A percentile compares a stretch with the other conserved stretches of the same genome.
Evolutionary conservation across 2,329 filamentous ascomycete genomes (phyloP).

Genomic region (Colletotrichum godetiae): DNA sequence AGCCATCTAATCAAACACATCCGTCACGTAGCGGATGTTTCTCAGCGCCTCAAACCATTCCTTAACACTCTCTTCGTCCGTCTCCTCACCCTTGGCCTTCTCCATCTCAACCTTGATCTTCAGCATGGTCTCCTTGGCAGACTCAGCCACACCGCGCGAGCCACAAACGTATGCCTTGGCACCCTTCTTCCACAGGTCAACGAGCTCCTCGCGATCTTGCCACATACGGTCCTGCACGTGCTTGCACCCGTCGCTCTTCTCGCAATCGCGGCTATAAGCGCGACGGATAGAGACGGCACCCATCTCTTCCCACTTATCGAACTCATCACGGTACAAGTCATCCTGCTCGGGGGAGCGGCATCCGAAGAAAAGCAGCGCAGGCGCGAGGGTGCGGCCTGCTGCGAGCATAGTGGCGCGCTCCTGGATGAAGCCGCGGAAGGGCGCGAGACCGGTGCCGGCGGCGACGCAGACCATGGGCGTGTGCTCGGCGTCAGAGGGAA

Average conservation of each 20-base stretch:
- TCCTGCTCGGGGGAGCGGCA: conserved; percentile 50
- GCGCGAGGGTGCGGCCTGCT: conserved; percentile 48
- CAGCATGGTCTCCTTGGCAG: conserved; percentile 48
- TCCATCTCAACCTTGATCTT: conserved; percentile 39
- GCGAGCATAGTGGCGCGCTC: conserved; percentile 50
- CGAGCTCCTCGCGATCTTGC: conserved; percentile 45
- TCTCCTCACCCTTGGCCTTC: conserved; percentile 44
- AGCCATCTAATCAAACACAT: conserved; percentile 65
- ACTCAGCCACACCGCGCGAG: conserved; percentile 55
- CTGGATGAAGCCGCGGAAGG: conserved; percentile 48
- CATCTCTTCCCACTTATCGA: conserved; percentile 39
- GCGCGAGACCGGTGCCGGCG: conserved; percentile 62
- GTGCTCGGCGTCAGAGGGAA: conserved; percentile 50
- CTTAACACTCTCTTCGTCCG: conserved; percentile 52
- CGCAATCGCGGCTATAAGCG: conserved; percentile 60
- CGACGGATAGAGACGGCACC: conserved; percentile 67
- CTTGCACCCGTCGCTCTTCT: conserved; percentile 58
- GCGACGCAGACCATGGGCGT: conserved; percentile 62
- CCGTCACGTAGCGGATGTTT: conserved; percentile 69
- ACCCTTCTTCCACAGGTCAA: conserved; percentile 48
- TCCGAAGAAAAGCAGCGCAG: conserved; percentile 54
- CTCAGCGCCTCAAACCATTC: conserved; percentile 61
- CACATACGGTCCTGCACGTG: conserved; percentile 60
- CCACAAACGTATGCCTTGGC: conserved; percentile 73
- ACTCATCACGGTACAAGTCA: conserved; percentile 43